Conservation (phyloP, 225 moss, liverwort and hornwort species). For the Sphagnum tenellum region DNA sequence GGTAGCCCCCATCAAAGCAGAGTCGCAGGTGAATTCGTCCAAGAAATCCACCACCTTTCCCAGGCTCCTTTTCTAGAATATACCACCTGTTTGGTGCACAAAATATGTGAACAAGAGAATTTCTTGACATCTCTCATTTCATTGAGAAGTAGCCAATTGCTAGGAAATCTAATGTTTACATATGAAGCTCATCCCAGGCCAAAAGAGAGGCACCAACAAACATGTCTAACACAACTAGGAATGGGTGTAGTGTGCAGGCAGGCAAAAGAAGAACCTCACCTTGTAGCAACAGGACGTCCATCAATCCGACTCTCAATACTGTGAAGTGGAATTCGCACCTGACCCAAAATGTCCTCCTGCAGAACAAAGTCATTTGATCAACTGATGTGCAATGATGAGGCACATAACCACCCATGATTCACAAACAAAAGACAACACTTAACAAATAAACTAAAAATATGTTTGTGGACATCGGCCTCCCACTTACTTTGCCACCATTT, state of each 20-base stretch:
- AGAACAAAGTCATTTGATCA: neutral
- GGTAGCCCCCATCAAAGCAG: constrained; percentile 89
- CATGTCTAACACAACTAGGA: no score
- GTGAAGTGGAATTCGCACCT: constrained; percentile 51
- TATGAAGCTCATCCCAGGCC: neutral
- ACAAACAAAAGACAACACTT: no score
- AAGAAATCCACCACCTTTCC: constrained; percentile 46
- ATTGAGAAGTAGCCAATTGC: neutral
- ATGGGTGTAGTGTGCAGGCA: no score
- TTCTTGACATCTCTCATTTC: neutral
- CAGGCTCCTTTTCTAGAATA: constrained; percentile 56
- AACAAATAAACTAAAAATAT: no score
- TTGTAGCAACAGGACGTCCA: constrained; percentile 71
- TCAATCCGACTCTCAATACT: constrained; percentile 71
- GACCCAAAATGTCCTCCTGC: constrained; percentile 75
- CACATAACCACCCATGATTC: no score
- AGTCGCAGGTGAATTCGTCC: constrained; percentile 77
- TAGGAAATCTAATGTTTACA: neutral
- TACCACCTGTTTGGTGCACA: constrained; percentile 52
- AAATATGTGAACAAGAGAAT: neutral
- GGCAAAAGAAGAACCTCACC: constrained; percentile 18
- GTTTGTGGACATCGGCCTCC: no score
- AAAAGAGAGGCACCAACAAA: no score
- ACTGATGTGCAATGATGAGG: no score
- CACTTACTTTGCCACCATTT: constrained; percentile 23